These are phyloP conservation scores for Pulchroboletus neoregius DNA, from an alignment of 1,284 basidiomycete species.

Conservation along the genomic window DNA sequence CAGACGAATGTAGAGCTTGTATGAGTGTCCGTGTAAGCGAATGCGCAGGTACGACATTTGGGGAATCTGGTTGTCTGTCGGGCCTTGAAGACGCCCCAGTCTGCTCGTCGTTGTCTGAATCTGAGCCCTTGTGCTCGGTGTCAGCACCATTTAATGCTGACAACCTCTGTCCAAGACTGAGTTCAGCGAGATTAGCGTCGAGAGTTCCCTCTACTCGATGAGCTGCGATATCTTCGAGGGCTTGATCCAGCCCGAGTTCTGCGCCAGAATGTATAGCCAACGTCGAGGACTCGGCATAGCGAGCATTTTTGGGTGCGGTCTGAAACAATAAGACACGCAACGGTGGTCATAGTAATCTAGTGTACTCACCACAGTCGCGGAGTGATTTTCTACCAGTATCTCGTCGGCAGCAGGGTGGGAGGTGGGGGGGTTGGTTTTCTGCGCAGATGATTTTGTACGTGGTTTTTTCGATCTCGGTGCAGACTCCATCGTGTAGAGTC, in stretches of 20 bases:
- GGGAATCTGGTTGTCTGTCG: slow-evolving; percentile 36
- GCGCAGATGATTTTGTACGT: slow-evolving; percentile 49
- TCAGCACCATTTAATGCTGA: slow-evolving; percentile 61
- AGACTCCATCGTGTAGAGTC: slow-evolving; percentile 35
- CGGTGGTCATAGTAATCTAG: too few species aligned
- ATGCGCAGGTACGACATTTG: slow-evolving; percentile 65
- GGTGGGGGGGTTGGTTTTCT: slow-evolving; percentile 43
- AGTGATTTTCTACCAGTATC: slow-evolving; percentile 24
- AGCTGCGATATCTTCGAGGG: slow-evolving; percentile 49
- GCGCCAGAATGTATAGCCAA: slow-evolving; percentile 61
- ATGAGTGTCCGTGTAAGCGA: slow-evolving; percentile 93
- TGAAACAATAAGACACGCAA: slow-evolving; percentile 22
- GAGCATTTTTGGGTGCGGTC: slow-evolving; percentile 44
- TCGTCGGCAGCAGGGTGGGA: slow-evolving; percentile 18
- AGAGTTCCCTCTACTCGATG: slow-evolving; percentile 63
- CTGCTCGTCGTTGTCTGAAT: slow-evolving; percentile 46
- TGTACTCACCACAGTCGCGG: slow-evolving; percentile 19
- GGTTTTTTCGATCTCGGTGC: slow-evolving; percentile 48
- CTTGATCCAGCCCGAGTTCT: slow-evolving; percentile 57
- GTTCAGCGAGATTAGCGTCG: slow-evolving; percentile 82
- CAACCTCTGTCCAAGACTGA: slow-evolving; percentile 84
- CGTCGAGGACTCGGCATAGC: slow-evolving; percentile 62
- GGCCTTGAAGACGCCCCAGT: slow-evolving; percentile 22
- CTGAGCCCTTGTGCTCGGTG: slow-evolving; percentile 31
- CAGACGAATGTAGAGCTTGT: slow-evolving; percentile 95